Percentiles rank a stretch among this genome's conserved stretches.
Evolutionary conservation across 2,329 filamentous ascomycete species (phyloP).

Genomic region (Chaetomiaceae sp.): DNA sequence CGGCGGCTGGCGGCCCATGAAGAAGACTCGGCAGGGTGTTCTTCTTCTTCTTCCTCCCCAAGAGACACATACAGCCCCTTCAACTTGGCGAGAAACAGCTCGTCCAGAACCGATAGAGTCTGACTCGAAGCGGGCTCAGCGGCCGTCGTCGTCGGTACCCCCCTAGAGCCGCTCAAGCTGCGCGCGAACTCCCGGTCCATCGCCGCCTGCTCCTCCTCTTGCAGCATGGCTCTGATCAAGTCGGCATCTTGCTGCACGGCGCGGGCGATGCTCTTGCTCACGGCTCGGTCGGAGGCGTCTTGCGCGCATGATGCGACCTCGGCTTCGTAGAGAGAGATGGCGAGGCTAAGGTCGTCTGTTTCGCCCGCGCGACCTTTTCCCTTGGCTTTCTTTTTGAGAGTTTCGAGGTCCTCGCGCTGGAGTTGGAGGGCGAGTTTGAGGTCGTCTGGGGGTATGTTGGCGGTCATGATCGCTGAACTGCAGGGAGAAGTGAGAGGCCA

Average conservation of each 20-base stretch:
- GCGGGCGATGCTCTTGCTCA: constrained; percentile 23
- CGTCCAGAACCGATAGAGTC: neutral
- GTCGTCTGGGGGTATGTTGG: too few relatives aligned
- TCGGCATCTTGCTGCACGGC: constrained; percentile 19
- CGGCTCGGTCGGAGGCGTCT: constrained; percentile 9
- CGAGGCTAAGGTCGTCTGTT: constrained; percentile 11
- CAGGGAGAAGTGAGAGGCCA: too few relatives aligned
- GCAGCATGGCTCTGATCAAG: constrained; percentile 3
- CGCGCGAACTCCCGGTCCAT: constrained; percentile 19
- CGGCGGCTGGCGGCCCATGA: constrained; percentile 3
- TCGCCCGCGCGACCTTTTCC: constrained; percentile 22
- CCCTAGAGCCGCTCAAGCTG: neutral
- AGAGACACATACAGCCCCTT: neutral
- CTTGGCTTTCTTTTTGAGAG: constrained; percentile 15
- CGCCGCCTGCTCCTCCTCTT: constrained; percentile 14
- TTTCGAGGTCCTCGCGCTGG: constrained; percentile 22
- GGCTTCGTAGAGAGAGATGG: constrained; percentile 13
- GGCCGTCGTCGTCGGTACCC: neutral
- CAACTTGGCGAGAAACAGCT: neutral
- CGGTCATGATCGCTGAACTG: too few relatives aligned
- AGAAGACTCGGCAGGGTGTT: constrained; percentile 14
- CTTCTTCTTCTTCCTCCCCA: too few relatives aligned
- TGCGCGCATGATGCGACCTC: constrained; percentile 11
- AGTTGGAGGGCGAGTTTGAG: constrained; percentile 3
- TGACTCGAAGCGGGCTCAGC: too few relatives aligned